Evolutionary conservation across 2,329 filamentous ascomycete species (phyloP), one percentile per base, ranked within the genome.

Genomic region (Juglanconis juglandina): DNA sequence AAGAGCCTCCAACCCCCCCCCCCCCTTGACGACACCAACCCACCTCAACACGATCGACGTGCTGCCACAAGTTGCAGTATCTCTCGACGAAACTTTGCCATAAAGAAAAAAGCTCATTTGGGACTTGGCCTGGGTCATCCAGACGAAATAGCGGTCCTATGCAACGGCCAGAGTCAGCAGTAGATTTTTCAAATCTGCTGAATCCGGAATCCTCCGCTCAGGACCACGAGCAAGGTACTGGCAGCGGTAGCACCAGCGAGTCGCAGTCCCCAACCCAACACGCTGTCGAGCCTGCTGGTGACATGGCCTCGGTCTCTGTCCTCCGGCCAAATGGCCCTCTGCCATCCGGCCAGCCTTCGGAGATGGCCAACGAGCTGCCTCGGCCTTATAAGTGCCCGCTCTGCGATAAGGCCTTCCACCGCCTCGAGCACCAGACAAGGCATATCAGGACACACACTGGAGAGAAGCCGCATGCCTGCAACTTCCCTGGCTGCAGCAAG

Each of bases 351-450:
- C 86, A 91, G 70, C 69, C 79, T 65, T 68, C 85, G 76, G 76
- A 91, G 82, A 81, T 77, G 61, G 65, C 73, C 53, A 78, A 75
- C 65, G 94, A 98, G 76, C 85, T 98, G 57, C 95, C 95, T 62
- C 88, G 95, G 59, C 94, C 94, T 0, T 99, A 99, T 87, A 98
- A 98, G 81, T 99, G 94, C 76, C 93, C 94, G 63, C 86, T 99
- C 65, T 99, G 95, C 81, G 94, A 97, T 71, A 96, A 97, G 83
- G 94, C 95, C 63, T 99, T 99, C 79, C 95, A 98, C 81, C 92
- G 95, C 65, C 84, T 99, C 47, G 94, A 98, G 80, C 94, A 98
- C 75, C 94, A 97, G 82, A 87, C 85, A 30, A 79, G 83, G 69
- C 94, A 99, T 77, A 98, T 98, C 72, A 88, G 94, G 70, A 98